Evolutionary conservation across 805 yeast genomes (phyloP).

Genomic region (Zygotorulaspora sp.): DNA sequence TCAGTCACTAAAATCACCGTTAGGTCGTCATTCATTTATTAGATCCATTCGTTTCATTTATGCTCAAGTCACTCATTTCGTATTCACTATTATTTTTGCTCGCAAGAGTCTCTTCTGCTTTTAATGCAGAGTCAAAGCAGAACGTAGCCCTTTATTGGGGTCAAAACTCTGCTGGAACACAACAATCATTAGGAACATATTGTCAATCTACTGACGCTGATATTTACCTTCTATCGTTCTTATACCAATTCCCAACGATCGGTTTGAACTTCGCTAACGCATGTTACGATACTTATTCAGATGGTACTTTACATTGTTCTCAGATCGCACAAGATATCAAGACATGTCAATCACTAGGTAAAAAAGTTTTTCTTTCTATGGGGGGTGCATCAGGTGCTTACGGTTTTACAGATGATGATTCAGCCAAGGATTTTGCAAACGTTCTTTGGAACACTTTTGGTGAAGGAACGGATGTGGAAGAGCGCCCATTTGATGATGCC

Average conservation of each 20-base stretch:
- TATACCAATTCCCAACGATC: conserved; percentile 54
- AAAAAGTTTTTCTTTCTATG: conserved; percentile 69
- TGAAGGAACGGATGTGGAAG: conserved; percentile 49
- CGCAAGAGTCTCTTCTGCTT: conserved; percentile 19
- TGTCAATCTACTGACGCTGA: conserved; percentile 69
- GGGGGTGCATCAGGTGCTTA: conserved; percentile 76
- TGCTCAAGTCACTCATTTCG: conserved; percentile 10
- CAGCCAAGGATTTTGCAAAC: conserved; percentile 60
- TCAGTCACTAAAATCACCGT: too few species aligned
- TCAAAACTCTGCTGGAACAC: conserved; percentile 67
- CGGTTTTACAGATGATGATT: conserved; percentile 78
- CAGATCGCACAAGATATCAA: conserved; percentile 63
- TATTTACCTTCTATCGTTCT: conserved; percentile 65
- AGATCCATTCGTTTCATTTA: conserved; percentile 3
- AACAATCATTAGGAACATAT: conserved; percentile 45
- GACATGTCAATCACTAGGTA: conserved; percentile 75
- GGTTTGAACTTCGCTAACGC: conserved; percentile 56
- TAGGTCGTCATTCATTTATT: conserved; percentile 5
- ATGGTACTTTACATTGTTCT: conserved; percentile 44
- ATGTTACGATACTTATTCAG: conserved; percentile 38
- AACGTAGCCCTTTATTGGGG: conserved; percentile 90
- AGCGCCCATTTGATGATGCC: conserved; percentile 68
- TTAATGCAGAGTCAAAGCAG: conserved; percentile 39
- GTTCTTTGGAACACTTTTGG: conserved; percentile 62
- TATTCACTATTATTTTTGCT: conserved; percentile 1